A percentile compares a stretch with the other conserved stretches of the same genome.
Conservation (phyloP, 2,329 filamentous ascomycete genomes). For the Hymenoscyphus linearis region DNA sequence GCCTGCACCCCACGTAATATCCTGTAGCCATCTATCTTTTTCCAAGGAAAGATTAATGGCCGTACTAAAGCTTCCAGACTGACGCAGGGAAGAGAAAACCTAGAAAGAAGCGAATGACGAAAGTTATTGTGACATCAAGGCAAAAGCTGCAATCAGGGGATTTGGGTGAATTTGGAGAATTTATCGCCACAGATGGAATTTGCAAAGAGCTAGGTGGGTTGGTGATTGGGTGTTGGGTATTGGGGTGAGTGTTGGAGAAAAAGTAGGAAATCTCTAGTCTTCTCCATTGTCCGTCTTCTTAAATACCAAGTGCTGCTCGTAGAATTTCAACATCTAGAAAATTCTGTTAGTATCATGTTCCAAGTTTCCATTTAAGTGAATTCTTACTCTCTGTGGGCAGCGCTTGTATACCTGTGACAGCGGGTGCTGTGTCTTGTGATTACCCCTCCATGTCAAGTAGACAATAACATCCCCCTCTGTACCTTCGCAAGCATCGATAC, state of each 20-base stretch:
- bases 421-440: conserved; percentile 67
- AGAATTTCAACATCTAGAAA: conserved; percentile 30
- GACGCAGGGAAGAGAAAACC: neutral
- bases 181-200: neutral
- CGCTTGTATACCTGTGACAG: conserved; percentile 65
- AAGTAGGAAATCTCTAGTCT: neutral
- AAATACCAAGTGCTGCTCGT: conserved; percentile 42
- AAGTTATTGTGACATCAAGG: neutral
- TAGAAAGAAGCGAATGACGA: neutral
- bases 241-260: too few species aligned
- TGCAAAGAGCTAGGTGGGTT: neutral
- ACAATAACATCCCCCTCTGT: conserved; percentile 56
- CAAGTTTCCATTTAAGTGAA: neutral
- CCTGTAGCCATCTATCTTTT: neutral
- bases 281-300: conserved; percentile 6
- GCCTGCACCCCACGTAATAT: neutral
- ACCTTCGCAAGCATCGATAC: conserved; percentile 69
- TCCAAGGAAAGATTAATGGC: neutral
- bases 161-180: neutral
- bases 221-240: too few species aligned
- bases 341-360: neutral
- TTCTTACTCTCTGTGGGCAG: conserved; percentile 67
- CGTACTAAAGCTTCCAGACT: neutral
- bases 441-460: conserved; percentile 69
- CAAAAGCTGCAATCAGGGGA: neutral